Base-by-base conservation (phyloP, 805 yeast species). In the Yamadazyma nakazawae region DNA sequence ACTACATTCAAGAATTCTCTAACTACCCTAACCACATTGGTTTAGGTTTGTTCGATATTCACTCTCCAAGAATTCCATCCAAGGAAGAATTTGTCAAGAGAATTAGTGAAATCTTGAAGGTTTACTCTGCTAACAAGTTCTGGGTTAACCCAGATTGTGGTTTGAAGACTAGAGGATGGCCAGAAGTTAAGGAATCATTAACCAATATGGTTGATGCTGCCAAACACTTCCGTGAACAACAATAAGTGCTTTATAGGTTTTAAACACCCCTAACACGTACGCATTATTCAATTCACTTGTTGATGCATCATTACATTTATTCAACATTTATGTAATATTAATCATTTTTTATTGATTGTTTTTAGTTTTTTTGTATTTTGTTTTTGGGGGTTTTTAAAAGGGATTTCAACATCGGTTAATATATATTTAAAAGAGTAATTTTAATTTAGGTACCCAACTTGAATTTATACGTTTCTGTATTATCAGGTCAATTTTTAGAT, bases 111-210 rank as follows among this genome's bases (percentile, higher is more conserved):
- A 91, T 94, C 79, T 79, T 94, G 76, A 89, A 90, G 80, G 94
- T 88, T 52, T 92, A 92, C 82, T 97, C 97, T 72, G 95, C 94
- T 69, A 88, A 88, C 74, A 92, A 91, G 76, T 88, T 94, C 84
- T 94, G 99, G 99, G 96, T 94, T 70, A 94, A 94, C 95, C 99
- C 99, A 68, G 99, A 94, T 81, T 94, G 99, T 84, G 99, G 99
- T 84, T 84, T 94, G 75, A 94, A 94, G 88, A 94, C 99, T 74
- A 91, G 99, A 85, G 96, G 96, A 63, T 94, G 99, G 99, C 89
- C 87, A 63, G 99, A 94, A 83, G 88, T 92, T 64, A 89, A 78
- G 70, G 90, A 84, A 68, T 89, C 96, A 66, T 85, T 94, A 76
- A 88, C 96, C 74, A 88, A 94, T 79, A 94, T 94, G 99, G 98